phyloP scores from a whole-genome alignment of 495 filamentous ascomycete species.

The Echria macrotheca region DNA sequence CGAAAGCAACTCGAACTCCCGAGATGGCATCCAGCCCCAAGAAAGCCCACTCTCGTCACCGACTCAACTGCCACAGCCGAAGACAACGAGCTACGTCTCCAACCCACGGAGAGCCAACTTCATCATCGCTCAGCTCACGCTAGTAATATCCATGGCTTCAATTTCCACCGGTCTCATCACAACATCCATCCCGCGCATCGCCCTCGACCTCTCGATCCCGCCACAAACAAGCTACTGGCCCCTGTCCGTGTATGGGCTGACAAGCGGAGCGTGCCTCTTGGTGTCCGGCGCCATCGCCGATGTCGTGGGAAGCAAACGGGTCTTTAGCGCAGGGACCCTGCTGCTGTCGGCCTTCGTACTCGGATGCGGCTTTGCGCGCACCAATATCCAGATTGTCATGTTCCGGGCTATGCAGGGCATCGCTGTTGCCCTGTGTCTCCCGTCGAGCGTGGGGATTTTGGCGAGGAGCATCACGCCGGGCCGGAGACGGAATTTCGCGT shows the following conservation, averaged over 20 bases:
- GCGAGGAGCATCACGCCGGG: slow-evolving; percentile 29
- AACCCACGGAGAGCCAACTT: too few species aligned
- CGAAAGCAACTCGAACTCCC: too few species aligned
- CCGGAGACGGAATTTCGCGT: slow-evolving; percentile 44
- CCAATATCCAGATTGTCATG: slow-evolving; percentile 43
- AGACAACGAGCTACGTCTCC: too few species aligned
- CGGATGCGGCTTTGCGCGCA: slow-evolving; percentile 39
- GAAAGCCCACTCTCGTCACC: too few species aligned
- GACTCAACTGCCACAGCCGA: too few species aligned
- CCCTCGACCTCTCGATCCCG: slow-evolving; percentile 29
- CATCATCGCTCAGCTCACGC: too few species aligned
- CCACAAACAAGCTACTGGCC: slow-evolving; percentile 42
- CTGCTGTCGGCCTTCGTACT: slow-evolving; percentile 40
- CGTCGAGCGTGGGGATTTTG: slow-evolving; percentile 45
- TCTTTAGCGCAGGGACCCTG: slow-evolving; percentile 42
- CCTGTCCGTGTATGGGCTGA: slow-evolving; percentile 39
- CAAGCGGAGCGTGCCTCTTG: slow-evolving; percentile 42
- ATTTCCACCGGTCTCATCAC: slow-evolving; percentile 23
- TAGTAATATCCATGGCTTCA: too few species aligned
- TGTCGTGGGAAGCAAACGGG: slow-evolving; percentile 40
- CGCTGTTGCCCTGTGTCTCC: slow-evolving; percentile 46
- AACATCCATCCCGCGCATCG: slow-evolving; percentile 42
- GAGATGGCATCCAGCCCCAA: too few species aligned
- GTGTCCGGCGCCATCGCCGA: slow-evolving; percentile 48
- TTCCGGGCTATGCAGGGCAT: slow-evolving; percentile 49